These are phyloP conservation scores for Fusarium hostae DNA, from an alignment of 2,329 filamentous ascomycete species.

Conservation along the genomic window DNA sequence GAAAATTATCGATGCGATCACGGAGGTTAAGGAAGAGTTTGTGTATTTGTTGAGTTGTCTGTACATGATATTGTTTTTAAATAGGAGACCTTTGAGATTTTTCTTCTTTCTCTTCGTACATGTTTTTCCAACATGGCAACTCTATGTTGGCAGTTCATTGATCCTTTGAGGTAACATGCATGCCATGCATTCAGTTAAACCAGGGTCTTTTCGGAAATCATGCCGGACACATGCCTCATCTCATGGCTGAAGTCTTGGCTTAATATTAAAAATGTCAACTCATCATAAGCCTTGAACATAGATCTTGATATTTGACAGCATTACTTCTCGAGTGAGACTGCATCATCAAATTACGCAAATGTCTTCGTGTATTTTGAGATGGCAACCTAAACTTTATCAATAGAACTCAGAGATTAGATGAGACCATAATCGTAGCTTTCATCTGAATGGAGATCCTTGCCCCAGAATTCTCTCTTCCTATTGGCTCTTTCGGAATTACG, in stretches of 20 bases:
- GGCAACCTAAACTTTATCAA: neutral
- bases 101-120: neutral
- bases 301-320: neutral
- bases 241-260: conserved; percentile 17
- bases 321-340: neutral
- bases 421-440: conserved; percentile 5
- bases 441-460: neutral
- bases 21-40: conserved; percentile 10
- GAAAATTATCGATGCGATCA: conserved; percentile 15
- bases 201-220: conserved; percentile 18
- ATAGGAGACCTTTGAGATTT: neutral
- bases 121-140: too few species aligned
- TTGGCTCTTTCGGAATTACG: conserved; percentile 34
- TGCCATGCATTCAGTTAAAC: conserved; percentile 3
- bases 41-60: neutral
- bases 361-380: neutral
- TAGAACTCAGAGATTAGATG: neutral
- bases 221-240: conserved; percentile 10
- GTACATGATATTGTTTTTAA: neutral
- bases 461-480: conserved; percentile 1
- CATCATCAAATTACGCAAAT: neutral
- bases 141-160: neutral
- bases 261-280: neutral
- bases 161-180: neutral
- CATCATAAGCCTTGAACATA: neutral